phyloP scores from a whole-genome alignment of 1,139 yeast genomes.

The Fermentozyma sake region DNA sequence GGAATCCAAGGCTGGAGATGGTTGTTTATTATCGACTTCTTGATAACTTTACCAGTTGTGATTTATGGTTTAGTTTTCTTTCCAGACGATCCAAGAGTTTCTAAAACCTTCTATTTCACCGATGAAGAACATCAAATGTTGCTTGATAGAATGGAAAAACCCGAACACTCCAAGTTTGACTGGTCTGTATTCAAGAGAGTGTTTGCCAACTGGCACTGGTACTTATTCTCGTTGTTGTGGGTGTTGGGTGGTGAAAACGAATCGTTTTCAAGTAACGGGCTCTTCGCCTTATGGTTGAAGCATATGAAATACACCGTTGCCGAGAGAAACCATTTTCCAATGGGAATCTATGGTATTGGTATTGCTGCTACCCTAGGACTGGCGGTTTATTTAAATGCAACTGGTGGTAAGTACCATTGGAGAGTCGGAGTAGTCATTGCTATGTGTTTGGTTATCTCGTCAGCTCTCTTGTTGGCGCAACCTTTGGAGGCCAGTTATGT shows the following conservation, averaged over 20 bases:
- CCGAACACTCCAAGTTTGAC: constrained; percentile 33
- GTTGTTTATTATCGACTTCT: constrained; percentile 35
- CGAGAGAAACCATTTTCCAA: constrained; percentile 51
- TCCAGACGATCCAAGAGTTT: constrained; percentile 55
- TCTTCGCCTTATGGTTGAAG: constrained; percentile 50
- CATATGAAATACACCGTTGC: constrained; percentile 39
- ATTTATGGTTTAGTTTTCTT: constrained; percentile 51
- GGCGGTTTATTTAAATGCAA: constrained; percentile 45
- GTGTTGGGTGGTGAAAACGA: constrained; percentile 58
- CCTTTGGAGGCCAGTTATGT: constrained; percentile 35
- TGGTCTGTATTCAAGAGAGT: constrained; percentile 45
- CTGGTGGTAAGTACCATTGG: constrained; percentile 50
- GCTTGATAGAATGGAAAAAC: constrained; percentile 24
- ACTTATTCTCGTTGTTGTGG: constrained; percentile 52
- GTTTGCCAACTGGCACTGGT: constrained; percentile 56
- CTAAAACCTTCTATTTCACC: constrained; percentile 29
- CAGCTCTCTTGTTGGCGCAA: constrained; percentile 33
- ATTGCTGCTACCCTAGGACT: constrained; percentile 41
- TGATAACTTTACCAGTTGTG: constrained; percentile 44
- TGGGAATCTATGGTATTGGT: constrained; percentile 55
- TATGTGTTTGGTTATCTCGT: constrained; percentile 33
- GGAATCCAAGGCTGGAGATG: constrained; percentile 39
- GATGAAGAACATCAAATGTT: constrained; percentile 34
- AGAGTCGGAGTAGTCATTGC: constrained; percentile 44
- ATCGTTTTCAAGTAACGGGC: constrained; percentile 48